A percentile compares a stretch with the other conserved stretches of the same genome.
Conservation (phyloP, 176 grass and related monocot genomes). For the Juncus effusus region DNA sequence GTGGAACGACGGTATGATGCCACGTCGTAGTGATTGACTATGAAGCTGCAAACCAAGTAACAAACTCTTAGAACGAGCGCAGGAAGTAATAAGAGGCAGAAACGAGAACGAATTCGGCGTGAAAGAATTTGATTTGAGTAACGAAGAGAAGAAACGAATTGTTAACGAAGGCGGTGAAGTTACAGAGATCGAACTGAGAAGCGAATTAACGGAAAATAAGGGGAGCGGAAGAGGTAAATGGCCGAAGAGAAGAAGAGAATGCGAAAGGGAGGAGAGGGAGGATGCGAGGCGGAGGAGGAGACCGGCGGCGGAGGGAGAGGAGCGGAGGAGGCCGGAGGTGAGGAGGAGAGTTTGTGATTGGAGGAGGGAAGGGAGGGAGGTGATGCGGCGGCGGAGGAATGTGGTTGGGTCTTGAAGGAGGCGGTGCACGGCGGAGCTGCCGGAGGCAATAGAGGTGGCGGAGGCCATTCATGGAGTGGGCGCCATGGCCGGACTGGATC, state of each 20-base stretch:
- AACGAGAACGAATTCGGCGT: too few species aligned
- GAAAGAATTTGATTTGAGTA: too few species aligned
- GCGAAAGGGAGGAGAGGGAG: conserved; percentile 31
- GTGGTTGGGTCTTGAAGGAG: conserved; percentile 26
- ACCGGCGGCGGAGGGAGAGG: conserved; percentile 32
- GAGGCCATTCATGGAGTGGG: conserved; percentile 31
- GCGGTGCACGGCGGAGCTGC: conserved; percentile 29
- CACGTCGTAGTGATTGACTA: conserved; percentile 39
- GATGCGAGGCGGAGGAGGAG: conserved; percentile 24
- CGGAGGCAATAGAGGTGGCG: conserved; percentile 40
- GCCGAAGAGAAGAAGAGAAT: conserved; percentile 24
- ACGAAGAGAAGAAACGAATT: too few species aligned
- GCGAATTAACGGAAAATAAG: conserved; percentile 31
- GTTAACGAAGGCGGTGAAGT: not conserved
- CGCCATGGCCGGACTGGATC: conserved; percentile 32
- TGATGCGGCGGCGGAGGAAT: conserved; percentile 1
- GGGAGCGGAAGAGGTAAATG: conserved; percentile 32
- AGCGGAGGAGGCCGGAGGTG: conserved; percentile 39
- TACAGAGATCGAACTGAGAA: conserved; percentile 12
- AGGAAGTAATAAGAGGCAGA: conserved; percentile 19
- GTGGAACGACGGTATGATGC: conserved; percentile 40
- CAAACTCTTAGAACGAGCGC: not conserved
- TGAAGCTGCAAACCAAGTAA: conserved; percentile 22
- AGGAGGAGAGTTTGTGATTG: conserved; percentile 25
- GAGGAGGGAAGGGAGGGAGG: conserved; percentile 35